phyloP scores from a whole-genome alignment of 1,284 basidiomycete genomes.

The Neonothopanus nambi region DNA sequence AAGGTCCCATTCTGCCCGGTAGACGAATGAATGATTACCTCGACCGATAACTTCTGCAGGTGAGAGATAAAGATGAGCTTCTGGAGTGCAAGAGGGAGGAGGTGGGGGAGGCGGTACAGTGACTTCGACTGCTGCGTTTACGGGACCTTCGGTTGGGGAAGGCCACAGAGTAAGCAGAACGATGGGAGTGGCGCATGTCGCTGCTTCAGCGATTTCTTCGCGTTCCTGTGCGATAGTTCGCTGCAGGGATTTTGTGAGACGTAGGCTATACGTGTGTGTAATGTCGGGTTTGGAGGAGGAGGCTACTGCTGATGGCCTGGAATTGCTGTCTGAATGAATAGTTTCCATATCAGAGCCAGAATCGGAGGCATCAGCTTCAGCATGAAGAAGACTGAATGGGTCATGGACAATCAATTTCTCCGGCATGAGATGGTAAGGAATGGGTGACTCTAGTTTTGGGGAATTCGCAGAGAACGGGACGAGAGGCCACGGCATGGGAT shows the following conservation, averaged over 20 bases:
- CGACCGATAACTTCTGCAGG: conserved; percentile 18
- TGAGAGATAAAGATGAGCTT: conserved; percentile 27
- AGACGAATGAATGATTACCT: conserved; percentile 27
- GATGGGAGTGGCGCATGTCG: neutral
- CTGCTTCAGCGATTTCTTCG: neutral
- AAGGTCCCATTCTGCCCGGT: conserved; percentile 26
- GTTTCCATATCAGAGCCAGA: neutral
- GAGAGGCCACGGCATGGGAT: conserved; percentile 16
- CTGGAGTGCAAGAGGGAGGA: conserved; percentile 15
- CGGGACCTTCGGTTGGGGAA: neutral
- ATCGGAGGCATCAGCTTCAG: neutral
- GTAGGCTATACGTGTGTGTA: conserved; percentile 18
- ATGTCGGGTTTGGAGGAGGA: conserved; percentile 10
- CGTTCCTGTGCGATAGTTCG: conserved; percentile 9
- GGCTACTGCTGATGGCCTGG: neutral
- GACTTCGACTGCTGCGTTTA: neutral
- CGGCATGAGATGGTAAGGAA: conserved; percentile 24
- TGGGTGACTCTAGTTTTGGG: conserved; percentile 18
- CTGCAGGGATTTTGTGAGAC: conserved; percentile 6
- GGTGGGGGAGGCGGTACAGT: conserved; percentile 17
- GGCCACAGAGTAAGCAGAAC: neutral
- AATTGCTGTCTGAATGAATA: too few relatives aligned
- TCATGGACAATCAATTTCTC: conserved; percentile 28
- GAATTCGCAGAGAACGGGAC: conserved; percentile 14
- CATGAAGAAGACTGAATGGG: conserved; percentile 21